Base-by-base conservation (phyloP, 345 rosid species). In the Eucalyptus guilfoylei region DNA sequence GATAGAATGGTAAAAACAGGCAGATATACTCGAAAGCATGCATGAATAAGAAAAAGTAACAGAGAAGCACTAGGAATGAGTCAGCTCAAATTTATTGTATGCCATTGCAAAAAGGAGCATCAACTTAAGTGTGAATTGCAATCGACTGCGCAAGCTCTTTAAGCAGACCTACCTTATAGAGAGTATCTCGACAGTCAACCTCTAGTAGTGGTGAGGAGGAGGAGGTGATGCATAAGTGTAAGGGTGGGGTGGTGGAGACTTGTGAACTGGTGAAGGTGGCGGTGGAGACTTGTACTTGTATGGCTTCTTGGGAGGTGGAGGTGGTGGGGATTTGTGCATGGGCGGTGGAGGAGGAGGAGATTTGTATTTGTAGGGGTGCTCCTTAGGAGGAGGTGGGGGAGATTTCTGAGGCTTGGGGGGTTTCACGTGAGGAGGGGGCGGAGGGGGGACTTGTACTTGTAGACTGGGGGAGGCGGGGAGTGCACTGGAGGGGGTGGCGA, bases 171-270 rank as follows among this genome's bases (percentile, higher is more conserved):
- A 37, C 83, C 45, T 72, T 72, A 37, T 72, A 6, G 83, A 72
- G 83, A 72, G 83, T 19, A 11, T 19, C 11, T 37, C 45, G 64
- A 81, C 47, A 76, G 55, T 47, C 50, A 23, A 72, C 23, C 16
- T 88, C 91, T 92, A 94, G 93, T 93, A 92, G 95, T 92, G 95
- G 92, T 93, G 34, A 88, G 96, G 95, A 87, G 96, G 96, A 89
- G 95, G 95, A 11, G 83, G 83, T 37, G 83, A 72, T 37, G 83
- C 45, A 62, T 90, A 90, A 88, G 44, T 23, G 89, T 92, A 91
- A 86, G 83, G 92, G 16, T 88, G 89, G 80, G 64, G 83, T 34
- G 80, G 60, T 34, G 90, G 90, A 8, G 90, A 85, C 40, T n/a
- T 32, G 87, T 88, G 24, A 52, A 88, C 87, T 26, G 90, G 90